These are phyloP conservation scores for Lachancea nothofagi DNA, from an alignment of 805 yeast genomes.

Conservation along the genomic window DNA sequence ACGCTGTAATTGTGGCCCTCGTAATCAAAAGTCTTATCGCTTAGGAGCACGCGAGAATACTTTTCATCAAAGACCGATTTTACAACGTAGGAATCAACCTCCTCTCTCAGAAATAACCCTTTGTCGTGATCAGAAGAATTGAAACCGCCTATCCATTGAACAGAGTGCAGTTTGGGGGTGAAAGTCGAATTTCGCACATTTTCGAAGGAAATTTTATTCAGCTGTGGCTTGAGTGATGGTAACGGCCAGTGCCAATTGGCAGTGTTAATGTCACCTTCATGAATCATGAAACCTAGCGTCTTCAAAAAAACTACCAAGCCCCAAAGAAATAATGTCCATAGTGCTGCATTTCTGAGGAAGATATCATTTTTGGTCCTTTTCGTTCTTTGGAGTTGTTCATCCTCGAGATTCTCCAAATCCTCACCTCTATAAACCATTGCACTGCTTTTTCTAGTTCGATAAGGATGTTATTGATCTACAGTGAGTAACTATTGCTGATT, in stretches of 20 bases:
- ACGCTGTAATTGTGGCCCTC: constrained; percentile 41
- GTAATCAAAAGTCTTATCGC: constrained; percentile 42
- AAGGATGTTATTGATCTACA: too few relatives aligned
- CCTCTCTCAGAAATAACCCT: constrained; percentile 59
- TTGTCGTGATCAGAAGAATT: constrained; percentile 47
- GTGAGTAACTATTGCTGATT: too few relatives aligned
- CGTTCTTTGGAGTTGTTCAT: neutral
- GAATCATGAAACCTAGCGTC: constrained; percentile 4
- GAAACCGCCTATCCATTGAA: constrained; percentile 67
- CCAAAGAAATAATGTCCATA: constrained; percentile 20
- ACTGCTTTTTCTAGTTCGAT: too few relatives aligned
- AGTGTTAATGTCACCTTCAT: neutral
- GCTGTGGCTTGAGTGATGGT: constrained; percentile 19
- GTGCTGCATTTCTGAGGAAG: neutral
- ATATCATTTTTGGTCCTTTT: neutral
- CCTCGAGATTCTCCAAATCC: neutral
- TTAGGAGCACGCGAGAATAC: constrained; percentile 44
- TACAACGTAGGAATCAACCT: constrained; percentile 46
- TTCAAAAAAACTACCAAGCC: constrained; percentile 20
- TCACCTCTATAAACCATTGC: neutral
- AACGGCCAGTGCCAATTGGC: constrained; percentile 1
- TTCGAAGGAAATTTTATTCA: constrained; percentile 35
- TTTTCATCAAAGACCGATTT: constrained; percentile 38
- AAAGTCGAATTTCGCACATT: constrained; percentile 53
- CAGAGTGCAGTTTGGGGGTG: constrained; percentile 43